These are phyloP conservation scores for Narthecium ossifragum DNA, from an alignment of 106 monocot genomes.

Conservation along the genomic window DNA sequence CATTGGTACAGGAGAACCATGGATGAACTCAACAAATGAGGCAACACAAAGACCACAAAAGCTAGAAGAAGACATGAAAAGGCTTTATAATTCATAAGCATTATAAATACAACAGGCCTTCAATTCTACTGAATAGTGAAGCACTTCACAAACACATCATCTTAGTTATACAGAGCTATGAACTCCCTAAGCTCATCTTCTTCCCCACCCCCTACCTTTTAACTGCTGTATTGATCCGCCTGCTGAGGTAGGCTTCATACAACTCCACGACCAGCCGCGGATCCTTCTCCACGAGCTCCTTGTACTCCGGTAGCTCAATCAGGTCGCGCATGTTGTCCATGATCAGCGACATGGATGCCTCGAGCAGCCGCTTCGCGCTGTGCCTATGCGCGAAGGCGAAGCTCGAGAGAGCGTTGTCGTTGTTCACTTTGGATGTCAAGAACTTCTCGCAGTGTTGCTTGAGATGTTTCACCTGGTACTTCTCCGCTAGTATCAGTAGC, in stretches of 20 bases:
- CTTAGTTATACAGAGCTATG: no score
- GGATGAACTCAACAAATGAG: no score
- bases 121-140: no score
- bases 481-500: slow-evolving; percentile 72
- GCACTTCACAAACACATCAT: no score
- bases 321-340: slow-evolving; percentile 73
- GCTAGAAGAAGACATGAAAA: no score
- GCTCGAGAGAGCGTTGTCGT: slow-evolving; percentile 59
- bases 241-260: slow-evolving; percentile 59
- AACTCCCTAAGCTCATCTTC: no score
- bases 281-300: slow-evolving; percentile 78
- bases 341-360: slow-evolving; percentile 58
- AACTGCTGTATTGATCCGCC: slow-evolving; percentile 39
- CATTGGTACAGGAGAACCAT: no score
- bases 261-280: slow-evolving; percentile 75
- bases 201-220: not conserved
- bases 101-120: no score
- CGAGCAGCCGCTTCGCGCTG: slow-evolving; percentile 57
- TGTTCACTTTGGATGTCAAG: slow-evolving; percentile 84
- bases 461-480: slow-evolving; percentile 93
- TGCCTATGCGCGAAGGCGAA: slow-evolving; percentile 76
- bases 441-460: slow-evolving; percentile 82
- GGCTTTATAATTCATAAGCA: no score
- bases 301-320: slow-evolving; percentile 47
- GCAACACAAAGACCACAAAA: no score